phyloP scores from a whole-genome alignment of 768 basidiomycete species.

The Saitozyma sp. region DNA sequence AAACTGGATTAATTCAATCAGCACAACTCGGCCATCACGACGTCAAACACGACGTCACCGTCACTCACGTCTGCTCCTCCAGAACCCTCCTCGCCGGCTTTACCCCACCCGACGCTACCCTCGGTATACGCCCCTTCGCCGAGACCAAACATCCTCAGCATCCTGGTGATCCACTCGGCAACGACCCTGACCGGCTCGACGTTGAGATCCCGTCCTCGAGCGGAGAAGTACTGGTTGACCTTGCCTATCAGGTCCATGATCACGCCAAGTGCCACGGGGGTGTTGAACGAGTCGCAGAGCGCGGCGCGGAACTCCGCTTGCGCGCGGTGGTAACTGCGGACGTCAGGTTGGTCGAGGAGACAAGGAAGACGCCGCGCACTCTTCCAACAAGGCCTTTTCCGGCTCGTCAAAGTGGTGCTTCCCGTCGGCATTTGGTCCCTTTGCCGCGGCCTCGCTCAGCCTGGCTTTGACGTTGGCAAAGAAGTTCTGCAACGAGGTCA shows the following conservation, averaged over 20 bases:
- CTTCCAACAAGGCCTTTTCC: constrained; percentile 69
- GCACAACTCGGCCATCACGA: not conserved
- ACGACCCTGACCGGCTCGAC: constrained; percentile 64
- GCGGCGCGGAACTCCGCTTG: constrained; percentile 78
- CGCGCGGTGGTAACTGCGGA: constrained; percentile 67
- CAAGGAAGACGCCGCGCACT: constrained; percentile 56
- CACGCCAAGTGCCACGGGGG: constrained; percentile 73
- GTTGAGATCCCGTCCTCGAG: constrained; percentile 54
- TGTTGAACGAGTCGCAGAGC: constrained; percentile 96
- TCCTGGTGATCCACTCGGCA: constrained; percentile 57
- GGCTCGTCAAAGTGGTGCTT: constrained; percentile 55
- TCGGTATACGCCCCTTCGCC: constrained; percentile 65
- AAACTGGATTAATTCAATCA: constrained; percentile 57
- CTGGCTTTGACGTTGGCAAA: constrained; percentile 85
- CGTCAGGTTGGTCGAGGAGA: not conserved
- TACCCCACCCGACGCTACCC: constrained; percentile 66
- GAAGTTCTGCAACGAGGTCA: constrained; percentile 69
- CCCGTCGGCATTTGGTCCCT: constrained; percentile 47
- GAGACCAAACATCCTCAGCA: constrained; percentile 58
- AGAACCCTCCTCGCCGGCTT: constrained; percentile 57
- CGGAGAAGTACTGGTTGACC: constrained; percentile 77
- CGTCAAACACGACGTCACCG: not conserved
- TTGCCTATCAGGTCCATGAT: constrained; percentile 78
- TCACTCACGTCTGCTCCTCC: not conserved
- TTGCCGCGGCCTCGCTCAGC: constrained; percentile 58